These are phyloP conservation scores for Leishmania martiniquensis DNA, from an alignment of 208 protist species.

Conservation along the genomic window DNA sequence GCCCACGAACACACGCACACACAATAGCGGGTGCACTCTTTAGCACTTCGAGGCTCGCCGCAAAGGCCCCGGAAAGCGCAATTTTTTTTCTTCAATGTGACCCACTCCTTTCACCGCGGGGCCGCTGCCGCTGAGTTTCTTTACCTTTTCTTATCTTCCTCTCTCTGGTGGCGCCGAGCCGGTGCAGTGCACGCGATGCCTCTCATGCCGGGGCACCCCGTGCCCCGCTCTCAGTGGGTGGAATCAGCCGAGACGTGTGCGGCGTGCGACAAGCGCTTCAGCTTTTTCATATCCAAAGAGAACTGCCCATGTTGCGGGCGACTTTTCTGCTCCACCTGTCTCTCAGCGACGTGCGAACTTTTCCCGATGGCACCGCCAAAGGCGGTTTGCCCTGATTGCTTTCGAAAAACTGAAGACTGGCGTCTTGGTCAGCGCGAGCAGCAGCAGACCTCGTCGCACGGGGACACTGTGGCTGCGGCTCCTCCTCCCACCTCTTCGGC, in stretches of 20 bases:
- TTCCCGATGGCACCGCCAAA: conserved; percentile 22
- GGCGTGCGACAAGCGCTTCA: conserved; percentile 60
- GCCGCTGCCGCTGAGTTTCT: too few relatives aligned
- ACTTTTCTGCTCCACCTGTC: conserved; percentile 67
- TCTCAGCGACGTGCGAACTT: conserved; percentile 49
- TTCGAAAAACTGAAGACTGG: conserved; percentile 54
- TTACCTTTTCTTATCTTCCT: neutral
- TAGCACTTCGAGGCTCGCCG: neutral
- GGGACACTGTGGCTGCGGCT: neutral
- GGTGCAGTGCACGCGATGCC: conserved; percentile 2
- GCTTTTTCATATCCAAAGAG: conserved; percentile 46
- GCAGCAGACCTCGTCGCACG: neutral
- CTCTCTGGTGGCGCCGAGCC: neutral
- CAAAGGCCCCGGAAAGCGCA: too few relatives aligned
- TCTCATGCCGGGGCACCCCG: conserved; percentile 42
- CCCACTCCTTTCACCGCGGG: neutral
- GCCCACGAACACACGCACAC: neutral
- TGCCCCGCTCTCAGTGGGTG: conserved; percentile 40
- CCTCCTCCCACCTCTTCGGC: neutral
- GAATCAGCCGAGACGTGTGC: conserved; percentile 43
- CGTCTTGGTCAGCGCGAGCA: conserved; percentile 11
- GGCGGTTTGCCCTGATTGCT: conserved; percentile 66
- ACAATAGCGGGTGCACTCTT: neutral
- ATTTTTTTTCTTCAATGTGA: neutral
- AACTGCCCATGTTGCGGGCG: conserved; percentile 73